Conservation (phyloP, 164 flowering plant species). For the Piper betle region DNA sequence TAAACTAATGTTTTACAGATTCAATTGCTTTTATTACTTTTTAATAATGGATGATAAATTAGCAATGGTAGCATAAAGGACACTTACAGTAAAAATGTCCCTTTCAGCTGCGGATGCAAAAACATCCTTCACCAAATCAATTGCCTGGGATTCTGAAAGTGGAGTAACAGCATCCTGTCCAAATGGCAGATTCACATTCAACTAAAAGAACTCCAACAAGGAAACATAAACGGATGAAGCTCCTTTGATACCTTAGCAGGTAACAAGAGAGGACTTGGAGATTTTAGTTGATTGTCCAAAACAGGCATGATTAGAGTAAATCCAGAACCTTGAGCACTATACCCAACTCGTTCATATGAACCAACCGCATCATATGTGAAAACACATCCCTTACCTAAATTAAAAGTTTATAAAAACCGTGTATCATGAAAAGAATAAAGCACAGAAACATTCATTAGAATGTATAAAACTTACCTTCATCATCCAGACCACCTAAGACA, state of each 20-base stretch:
- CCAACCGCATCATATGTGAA: constrained; percentile 99
- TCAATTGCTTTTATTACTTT: too few species aligned
- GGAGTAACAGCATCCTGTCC: constrained; percentile 97
- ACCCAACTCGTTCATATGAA: constrained; percentile 95
- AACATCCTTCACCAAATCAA: constrained; percentile 86
- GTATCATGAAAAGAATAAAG: neutral
- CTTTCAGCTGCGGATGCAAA: constrained; percentile 98
- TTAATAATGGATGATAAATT: too few species aligned
- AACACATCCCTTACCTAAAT: constrained; percentile 88
- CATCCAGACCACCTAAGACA: constrained; percentile 92
- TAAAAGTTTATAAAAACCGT: too few species aligned
- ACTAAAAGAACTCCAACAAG: neutral
- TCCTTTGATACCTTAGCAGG: constrained; percentile 51
- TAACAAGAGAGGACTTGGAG: constrained; percentile 91
- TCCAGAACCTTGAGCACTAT: constrained; percentile 94
- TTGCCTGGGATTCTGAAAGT: constrained; percentile 66
- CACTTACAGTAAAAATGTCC: constrained; percentile 86
- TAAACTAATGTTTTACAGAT: too few species aligned
- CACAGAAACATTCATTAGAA: too few species aligned
- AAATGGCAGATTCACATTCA: neutral
- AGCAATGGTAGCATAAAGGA: neutral
- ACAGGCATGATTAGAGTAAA: constrained; percentile 86
- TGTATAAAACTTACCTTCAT: constrained; percentile 37
- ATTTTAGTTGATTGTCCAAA: constrained; percentile 87
- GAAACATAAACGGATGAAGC: neutral